Conservation (phyloP, 768 basidiomycete genomes). For the Russula griseocarnosa region DNA sequence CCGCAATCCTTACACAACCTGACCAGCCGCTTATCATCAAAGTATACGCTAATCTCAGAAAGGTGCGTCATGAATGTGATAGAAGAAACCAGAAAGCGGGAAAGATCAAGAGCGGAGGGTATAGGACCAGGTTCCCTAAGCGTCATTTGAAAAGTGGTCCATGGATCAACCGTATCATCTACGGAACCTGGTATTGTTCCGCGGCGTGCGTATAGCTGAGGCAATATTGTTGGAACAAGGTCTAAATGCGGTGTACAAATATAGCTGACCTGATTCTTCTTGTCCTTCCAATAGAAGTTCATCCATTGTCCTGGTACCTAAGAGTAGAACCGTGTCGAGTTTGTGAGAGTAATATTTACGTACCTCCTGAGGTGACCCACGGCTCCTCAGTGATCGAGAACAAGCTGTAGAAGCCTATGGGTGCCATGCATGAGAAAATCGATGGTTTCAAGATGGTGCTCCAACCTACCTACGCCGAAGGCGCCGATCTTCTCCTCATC, state of each 20-base stretch:
- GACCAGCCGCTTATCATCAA: conserved; percentile 72
- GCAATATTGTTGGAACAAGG: not conserved
- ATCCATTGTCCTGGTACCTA: conserved; percentile 71
- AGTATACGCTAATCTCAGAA: conserved; percentile 69
- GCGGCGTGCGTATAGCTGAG: conserved; percentile 75
- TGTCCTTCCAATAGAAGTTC: conserved; percentile 95
- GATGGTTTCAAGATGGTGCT: not conserved
- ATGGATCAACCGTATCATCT: conserved; percentile 36
- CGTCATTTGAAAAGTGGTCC: conserved; percentile 86
- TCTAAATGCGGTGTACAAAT: not conserved
- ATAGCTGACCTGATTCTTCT: conserved; percentile 69
- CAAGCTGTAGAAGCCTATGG: conserved; percentile 66
- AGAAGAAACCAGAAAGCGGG: conserved; percentile 83
- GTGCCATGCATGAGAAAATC: not conserved
- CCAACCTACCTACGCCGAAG: conserved; percentile 70
- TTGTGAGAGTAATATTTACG: conserved; percentile 31
- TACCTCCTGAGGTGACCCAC: too few relatives aligned
- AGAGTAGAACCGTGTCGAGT: conserved; percentile 27
- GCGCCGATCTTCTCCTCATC: conserved; percentile 94
- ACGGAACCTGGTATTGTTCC: conserved; percentile 53
- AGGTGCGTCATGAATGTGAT: conserved; percentile 91
- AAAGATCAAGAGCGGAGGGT: conserved; percentile 80
- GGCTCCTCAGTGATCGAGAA: conserved; percentile 84
- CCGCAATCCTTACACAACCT: conserved; percentile 61
- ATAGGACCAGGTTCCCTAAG: conserved; percentile 78